Evolutionary conservation across 1,284 basidiomycete species (phyloP).

Genomic region (Cerrena zonata): DNA sequence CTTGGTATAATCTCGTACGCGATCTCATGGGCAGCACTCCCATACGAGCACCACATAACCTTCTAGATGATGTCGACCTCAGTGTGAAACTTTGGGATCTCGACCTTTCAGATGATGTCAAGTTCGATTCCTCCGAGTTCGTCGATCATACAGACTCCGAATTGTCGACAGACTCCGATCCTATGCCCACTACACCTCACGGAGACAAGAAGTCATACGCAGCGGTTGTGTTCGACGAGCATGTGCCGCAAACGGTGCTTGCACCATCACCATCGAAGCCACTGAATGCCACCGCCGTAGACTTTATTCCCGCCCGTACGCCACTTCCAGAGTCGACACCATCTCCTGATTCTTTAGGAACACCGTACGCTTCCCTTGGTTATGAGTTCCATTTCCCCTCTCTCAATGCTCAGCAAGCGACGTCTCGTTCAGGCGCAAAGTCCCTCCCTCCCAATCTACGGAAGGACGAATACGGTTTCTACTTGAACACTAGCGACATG

Average conservation of each 20-base stretch:
- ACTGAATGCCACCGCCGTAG: slow-evolving; percentile 26
- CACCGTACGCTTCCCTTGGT: slow-evolving; percentile 21
- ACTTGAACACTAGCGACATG: slow-evolving; percentile 21
- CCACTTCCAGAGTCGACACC: slow-evolving; percentile 17
- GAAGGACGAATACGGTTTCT: slow-evolving; percentile 32
- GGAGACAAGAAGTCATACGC: slow-evolving; percentile 24
- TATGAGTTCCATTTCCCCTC: slow-evolving; percentile 30
- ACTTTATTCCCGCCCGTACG: slow-evolving; percentile 24
- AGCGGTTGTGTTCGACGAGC: slow-evolving; percentile 19
- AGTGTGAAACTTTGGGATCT: slow-evolving; percentile 19
- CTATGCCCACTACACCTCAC: slow-evolving; percentile 24
- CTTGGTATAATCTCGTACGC: slow-evolving; percentile 2
- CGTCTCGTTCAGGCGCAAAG: slow-evolving; percentile 21
- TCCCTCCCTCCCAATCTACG: slow-evolving; percentile 24
- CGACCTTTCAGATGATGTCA: slow-evolving; percentile 1
- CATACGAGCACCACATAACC: background rate
- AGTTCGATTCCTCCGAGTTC: slow-evolving; percentile 12
- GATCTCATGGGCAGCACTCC: slow-evolving; percentile 1
- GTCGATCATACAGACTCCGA: slow-evolving; percentile 25
- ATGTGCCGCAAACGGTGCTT: slow-evolving; percentile 13
- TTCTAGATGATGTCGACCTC: background rate
- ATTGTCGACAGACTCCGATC: slow-evolving; percentile 24
- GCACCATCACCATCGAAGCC: slow-evolving; percentile 27
- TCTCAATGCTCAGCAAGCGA: slow-evolving; percentile 14
- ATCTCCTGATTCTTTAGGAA: slow-evolving; percentile 12